These are phyloP conservation scores for Neonectria hederae DNA, from an alignment of 2,329 filamentous ascomycete species.

Conservation along the genomic window DNA sequence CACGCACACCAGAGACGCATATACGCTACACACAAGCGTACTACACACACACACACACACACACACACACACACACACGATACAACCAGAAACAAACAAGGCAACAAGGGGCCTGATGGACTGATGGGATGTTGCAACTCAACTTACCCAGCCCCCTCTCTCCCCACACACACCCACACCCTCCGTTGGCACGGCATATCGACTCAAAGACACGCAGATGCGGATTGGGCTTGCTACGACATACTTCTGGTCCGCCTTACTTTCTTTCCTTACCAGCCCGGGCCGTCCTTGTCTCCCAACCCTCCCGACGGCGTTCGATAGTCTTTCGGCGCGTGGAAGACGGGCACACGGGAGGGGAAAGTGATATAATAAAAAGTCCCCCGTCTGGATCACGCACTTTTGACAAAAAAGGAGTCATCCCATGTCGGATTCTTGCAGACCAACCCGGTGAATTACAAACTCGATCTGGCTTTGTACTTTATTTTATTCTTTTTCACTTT, in stretches of 20 bases:
- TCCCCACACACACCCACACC: neutral
- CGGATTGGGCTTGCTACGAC: neutral
- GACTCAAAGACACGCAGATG: neutral
- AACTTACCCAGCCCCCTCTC: neutral
- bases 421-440: neutral
- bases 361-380: neutral
- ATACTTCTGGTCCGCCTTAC: neutral
- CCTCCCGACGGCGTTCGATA: neutral
- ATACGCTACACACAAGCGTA: no score
- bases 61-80: no score
- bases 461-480: neutral
- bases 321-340: neutral
- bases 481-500: neutral
- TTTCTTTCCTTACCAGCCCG: neutral
- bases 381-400: slow-evolving; percentile 12
- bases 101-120: no score
- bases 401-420: neutral
- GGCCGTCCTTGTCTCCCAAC: neutral
- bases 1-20: neutral
- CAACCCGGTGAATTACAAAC: neutral
- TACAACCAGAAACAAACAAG: no score
- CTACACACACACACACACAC: no score
- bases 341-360: neutral
- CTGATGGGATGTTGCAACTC: no score
- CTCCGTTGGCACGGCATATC: neutral